phyloP scores from a whole-genome alignment of 768 basidiomycete species.

The Phlegmacium glaucopus region DNA sequence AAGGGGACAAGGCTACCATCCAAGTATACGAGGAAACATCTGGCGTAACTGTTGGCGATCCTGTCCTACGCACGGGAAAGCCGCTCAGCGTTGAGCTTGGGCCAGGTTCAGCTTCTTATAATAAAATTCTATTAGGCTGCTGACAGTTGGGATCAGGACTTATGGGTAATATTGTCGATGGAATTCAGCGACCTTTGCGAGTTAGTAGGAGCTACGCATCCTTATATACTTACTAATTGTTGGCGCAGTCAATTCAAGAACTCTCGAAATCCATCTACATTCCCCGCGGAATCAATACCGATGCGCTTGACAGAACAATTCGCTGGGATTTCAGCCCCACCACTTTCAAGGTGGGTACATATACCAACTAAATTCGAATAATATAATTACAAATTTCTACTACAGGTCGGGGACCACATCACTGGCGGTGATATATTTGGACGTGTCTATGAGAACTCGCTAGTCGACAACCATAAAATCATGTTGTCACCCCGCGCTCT shows the following conservation, averaged over 20 bases:
- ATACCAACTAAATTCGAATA: neutral
- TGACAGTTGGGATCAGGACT: slow-evolving; percentile 52
- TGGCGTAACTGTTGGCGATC: slow-evolving; percentile 98
- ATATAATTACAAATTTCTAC: slow-evolving; percentile 5
- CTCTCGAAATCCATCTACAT: slow-evolving; percentile 99
- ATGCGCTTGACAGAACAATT: slow-evolving; percentile 82
- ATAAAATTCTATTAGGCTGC: slow-evolving; percentile 14
- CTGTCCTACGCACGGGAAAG: slow-evolving; percentile 95
- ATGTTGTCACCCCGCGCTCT: slow-evolving; percentile 93
- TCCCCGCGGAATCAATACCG: slow-evolving; percentile 97
- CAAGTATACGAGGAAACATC: slow-evolving; percentile 99
- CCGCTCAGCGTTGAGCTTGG: slow-evolving; percentile 97
- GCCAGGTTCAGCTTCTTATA: slow-evolving; percentile 56
- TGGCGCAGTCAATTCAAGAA: slow-evolving; percentile 80
- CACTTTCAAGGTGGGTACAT: slow-evolving; percentile 59
- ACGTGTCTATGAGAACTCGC: slow-evolving; percentile 93
- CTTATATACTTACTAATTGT: slow-evolving; percentile 9
- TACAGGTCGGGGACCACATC: slow-evolving; percentile 91
- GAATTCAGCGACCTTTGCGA: slow-evolving; percentile 89
- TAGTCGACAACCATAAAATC: slow-evolving; percentile 95
- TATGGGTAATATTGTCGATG: slow-evolving; percentile 99
- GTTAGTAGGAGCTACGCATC: slow-evolving; percentile 39
- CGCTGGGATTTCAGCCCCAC: slow-evolving; percentile 95
- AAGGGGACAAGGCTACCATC: slow-evolving; percentile 96
- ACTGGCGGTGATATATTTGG: slow-evolving; percentile 98